These are phyloP conservation scores for Candida buenavistaensis DNA, from an alignment of 1,139 yeast genomes.

Conservation along the genomic window DNA sequence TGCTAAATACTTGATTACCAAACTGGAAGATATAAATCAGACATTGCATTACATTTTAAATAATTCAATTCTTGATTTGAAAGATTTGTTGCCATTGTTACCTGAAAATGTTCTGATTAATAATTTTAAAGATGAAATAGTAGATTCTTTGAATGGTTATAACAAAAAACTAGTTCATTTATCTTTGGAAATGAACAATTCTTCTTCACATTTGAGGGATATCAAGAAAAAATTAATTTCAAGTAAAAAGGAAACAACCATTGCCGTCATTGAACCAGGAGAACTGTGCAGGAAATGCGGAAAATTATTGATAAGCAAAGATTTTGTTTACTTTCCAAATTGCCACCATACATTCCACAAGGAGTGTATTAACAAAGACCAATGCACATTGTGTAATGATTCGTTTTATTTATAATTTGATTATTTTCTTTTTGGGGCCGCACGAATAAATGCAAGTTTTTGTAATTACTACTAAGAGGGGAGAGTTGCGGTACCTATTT, in stretches of 20 bases:
- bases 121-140: constrained; percentile 80
- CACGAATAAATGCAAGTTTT: too few species aligned
- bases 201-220: constrained; percentile 61
- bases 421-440: too few species aligned
- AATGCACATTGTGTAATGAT: constrained; percentile 82
- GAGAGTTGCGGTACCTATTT: too few species aligned
- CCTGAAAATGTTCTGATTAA: constrained; percentile 84
- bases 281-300: constrained; percentile 77
- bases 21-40: constrained; percentile 22
- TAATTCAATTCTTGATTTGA: constrained; percentile 52
- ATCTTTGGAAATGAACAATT: constrained; percentile 75
- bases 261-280: constrained; percentile 70
- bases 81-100: constrained; percentile 79
- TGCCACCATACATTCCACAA: constrained; percentile 90
- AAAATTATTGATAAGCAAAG: constrained; percentile 65
- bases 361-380: constrained; percentile 75
- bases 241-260: constrained; percentile 43
- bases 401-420: constrained; percentile 20
- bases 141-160: constrained; percentile 71
- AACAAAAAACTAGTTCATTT: constrained; percentile 63
- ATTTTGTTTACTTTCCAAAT: constrained; percentile 76
- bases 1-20: constrained; percentile 56
- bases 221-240: constrained; percentile 59
- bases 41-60: constrained; percentile 28
- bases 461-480: too few species aligned